Evolutionary conservation across 2,329 filamentous ascomycete species (phyloP).

Genomic region (Botrytis cinerea): DNA sequence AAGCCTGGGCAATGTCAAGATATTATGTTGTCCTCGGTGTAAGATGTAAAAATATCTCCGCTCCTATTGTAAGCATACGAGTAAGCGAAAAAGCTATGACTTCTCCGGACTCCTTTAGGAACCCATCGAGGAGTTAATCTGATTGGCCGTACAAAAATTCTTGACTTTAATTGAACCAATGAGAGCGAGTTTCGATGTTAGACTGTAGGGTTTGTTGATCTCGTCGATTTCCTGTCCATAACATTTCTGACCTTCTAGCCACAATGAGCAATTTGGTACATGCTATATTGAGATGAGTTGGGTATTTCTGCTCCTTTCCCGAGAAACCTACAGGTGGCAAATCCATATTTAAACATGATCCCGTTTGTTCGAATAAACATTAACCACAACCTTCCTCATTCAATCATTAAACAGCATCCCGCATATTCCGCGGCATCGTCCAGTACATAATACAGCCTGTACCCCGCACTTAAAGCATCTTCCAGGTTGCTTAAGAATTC

Average conservation of each 20-base stretch:
- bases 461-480: conserved; percentile 7
- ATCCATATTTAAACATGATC: conserved; percentile 6
- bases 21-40: conserved; percentile 10
- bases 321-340: background rate
- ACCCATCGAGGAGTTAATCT: background rate
- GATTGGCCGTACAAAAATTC: background rate
- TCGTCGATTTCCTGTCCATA: background rate
- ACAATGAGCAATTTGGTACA: background rate
- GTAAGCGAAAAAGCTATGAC: conserved; percentile 4
- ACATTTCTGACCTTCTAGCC: conserved; percentile 2
- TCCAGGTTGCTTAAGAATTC: conserved; percentile 2
- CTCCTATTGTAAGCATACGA: conserved; percentile 14
- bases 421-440: background rate
- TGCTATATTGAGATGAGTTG: background rate
- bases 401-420: background rate
- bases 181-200: background rate
- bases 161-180: background rate
- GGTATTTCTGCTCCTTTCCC: background rate
- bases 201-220: conserved; percentile 1
- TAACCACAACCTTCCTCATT: conserved; percentile 9
- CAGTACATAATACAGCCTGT: conserved; percentile 7
- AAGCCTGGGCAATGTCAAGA: background rate
- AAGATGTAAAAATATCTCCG: background rate
- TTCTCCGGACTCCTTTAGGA: conserved; percentile 24
- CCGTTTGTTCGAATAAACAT: background rate